Percentiles rank a stretch among this genome's conserved stretches.
Conservation (phyloP, 2,329 filamentous ascomycete genomes). For the Fusarium torreyae region DNA sequence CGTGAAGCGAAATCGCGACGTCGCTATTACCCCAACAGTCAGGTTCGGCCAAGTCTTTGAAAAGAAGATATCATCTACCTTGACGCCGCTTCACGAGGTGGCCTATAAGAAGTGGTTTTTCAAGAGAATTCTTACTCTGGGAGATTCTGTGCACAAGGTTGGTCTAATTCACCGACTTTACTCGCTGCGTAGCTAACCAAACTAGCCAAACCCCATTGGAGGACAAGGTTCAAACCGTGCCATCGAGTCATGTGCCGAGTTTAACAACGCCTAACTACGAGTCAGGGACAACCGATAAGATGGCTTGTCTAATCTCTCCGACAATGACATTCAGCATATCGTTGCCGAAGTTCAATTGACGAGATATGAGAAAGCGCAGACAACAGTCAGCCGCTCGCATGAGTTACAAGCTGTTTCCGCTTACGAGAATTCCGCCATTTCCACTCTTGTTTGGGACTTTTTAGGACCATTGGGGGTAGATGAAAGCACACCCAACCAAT, state of each 20-base stretch:
- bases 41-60: conserved; percentile 1
- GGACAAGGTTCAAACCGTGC: conserved; percentile 6
- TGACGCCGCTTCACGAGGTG: background rate
- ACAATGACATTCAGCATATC: background rate
- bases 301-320: background rate
- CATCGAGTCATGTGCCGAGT: background rate
- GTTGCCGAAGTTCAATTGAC: background rate
- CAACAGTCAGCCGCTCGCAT: background rate
- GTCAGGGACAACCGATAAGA: background rate
- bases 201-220: too few relatives aligned
- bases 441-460: background rate
- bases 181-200: too few relatives aligned
- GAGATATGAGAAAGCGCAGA: background rate
- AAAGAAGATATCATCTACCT: background rate
- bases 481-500: background rate
- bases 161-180: background rate
- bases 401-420: background rate
- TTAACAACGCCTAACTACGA: background rate
- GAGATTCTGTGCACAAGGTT: conserved; percentile 5
- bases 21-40: background rate
- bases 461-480: background rate
- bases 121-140: background rate
- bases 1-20: rapidly evolving
- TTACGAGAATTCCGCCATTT: background rate
- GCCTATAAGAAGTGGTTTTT: conserved; percentile 2